Evolutionary conservation across 2,329 filamentous ascomycete species (phyloP).

Genomic region (Decorospora gaudefroyi): DNA sequence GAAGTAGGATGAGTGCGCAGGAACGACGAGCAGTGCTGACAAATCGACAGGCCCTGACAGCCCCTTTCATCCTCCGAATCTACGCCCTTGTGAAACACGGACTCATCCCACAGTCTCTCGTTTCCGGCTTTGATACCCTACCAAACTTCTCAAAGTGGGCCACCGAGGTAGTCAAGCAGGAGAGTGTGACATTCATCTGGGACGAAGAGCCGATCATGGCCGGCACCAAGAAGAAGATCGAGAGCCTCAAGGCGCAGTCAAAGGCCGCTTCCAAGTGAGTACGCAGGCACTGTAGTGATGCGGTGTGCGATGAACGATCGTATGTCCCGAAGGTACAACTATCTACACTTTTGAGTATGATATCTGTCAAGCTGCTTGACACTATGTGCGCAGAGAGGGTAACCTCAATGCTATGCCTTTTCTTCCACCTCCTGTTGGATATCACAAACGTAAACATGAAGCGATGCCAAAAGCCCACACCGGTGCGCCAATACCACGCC

Average conservation of each 20-base stretch:
- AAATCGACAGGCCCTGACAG: conserved; percentile 60
- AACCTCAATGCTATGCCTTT: conserved; percentile 4
- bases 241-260: conserved; percentile 31
- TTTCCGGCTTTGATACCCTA: conserved; percentile 57
- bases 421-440: conserved; percentile 11
- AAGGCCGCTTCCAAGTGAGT: conserved; percentile 26
- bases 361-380: background rate
- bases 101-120: conserved; percentile 58
- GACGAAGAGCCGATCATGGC: conserved; percentile 35
- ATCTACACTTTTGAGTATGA: conserved; percentile 14
- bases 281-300: background rate
- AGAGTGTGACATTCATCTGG: conserved; percentile 63
- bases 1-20: conserved; percentile 60
- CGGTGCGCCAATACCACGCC: conserved; percentile 5
- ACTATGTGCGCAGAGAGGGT: background rate
- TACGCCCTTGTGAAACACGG: conserved; percentile 60
- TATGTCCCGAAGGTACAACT: too few species aligned
- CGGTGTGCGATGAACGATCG: background rate
- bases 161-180: conserved; percentile 61
- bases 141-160: conserved; percentile 73
- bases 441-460: conserved; percentile 22
- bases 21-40: conserved; percentile 7
- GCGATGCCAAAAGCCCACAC: conserved; percentile 6
- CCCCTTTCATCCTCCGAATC: conserved; percentile 68
- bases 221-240: conserved; percentile 29